Evolutionary conservation across 331 rosid species (phyloP).

Genomic region (Quercus tomentella): DNA sequence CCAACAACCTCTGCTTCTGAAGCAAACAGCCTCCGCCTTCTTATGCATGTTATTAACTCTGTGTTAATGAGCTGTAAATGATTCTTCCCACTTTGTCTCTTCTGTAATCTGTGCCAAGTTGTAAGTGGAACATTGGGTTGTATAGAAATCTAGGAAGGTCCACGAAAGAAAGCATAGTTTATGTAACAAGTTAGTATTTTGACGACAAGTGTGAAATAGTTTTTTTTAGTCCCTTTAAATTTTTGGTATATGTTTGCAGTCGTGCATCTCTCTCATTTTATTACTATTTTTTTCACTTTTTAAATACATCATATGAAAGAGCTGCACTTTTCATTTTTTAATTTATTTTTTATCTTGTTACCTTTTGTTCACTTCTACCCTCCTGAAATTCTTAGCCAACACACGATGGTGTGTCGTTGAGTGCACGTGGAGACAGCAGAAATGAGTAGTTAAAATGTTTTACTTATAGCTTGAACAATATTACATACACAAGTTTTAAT

Average conservation of each 20-base stretch:
- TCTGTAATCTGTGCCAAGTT: conserved; percentile 23
- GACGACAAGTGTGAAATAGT: conserved; percentile 31
- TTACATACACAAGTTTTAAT: too few species aligned
- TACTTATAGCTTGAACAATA: too few species aligned
- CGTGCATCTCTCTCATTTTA: neutral
- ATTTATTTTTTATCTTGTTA: neutral
- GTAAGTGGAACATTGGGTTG: conserved; percentile 31
- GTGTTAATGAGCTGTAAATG: conserved; percentile 66
- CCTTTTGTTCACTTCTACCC: too few species aligned
- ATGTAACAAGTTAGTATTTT: conserved; percentile 19
- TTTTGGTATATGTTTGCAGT: too few species aligned
- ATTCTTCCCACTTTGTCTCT: conserved; percentile 13
- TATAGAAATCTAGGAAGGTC: conserved; percentile 36
- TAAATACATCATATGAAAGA: neutral
- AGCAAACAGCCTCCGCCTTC: conserved; percentile 52
- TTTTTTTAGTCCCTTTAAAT: neutral
- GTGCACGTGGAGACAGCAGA: neutral
- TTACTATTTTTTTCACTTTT: neutral
- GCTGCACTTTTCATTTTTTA: neutral
- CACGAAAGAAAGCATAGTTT: conserved; percentile 22
- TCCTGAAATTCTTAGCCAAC: too few species aligned
- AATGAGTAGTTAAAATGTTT: too few species aligned
- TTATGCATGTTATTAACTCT: conserved; percentile 71
- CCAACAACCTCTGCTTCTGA: conserved; percentile 46
- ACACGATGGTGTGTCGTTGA: neutral